Conservation (phyloP, 2,329 filamentous ascomycete genomes). For the Coniochaeta sp. region DNA sequence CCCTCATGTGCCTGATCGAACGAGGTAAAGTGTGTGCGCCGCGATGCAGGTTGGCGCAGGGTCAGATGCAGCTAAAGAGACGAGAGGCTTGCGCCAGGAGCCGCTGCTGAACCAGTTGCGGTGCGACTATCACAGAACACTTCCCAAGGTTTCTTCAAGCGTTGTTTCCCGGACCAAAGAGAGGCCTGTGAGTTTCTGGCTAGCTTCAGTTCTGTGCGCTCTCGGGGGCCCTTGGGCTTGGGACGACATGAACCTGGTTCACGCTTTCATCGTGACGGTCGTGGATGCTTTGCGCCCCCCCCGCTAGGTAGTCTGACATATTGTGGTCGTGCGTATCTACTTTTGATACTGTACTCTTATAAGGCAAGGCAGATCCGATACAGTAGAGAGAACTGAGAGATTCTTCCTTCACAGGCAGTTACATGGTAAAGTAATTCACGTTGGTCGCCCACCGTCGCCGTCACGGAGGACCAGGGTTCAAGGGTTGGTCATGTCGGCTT, state of each 20-base stretch:
- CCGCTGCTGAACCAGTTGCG: not conserved
- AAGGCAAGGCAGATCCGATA: too few relatives aligned
- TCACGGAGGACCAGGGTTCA: not conserved
- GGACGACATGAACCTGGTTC: not conserved
- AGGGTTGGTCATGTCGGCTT: not conserved
- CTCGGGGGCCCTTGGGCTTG: not conserved
- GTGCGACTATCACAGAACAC: too few relatives aligned
- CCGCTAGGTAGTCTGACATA: not conserved
- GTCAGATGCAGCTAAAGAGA: not conserved
- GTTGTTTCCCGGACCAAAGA: not conserved
- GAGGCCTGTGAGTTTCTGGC: not conserved
- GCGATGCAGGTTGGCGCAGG: not conserved
- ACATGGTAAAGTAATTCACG: too few relatives aligned
- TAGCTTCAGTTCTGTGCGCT: not conserved
- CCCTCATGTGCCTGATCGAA: not conserved
- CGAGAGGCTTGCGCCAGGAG: not conserved
- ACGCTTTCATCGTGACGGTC: not conserved
- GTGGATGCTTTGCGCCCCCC: not conserved
- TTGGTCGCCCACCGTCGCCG: not conserved
- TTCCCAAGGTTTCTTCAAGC: not conserved
- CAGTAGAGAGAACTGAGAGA: too few relatives aligned
- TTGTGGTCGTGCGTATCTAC: not conserved
- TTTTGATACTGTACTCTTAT: too few relatives aligned
- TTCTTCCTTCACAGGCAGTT: not conserved
- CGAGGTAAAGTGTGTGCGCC: not conserved